A percentile compares a stretch with the other conserved stretches of the same genome.
Conservation (phyloP, 2,329 filamentous ascomycete genomes). For the Monosporascus sp. region DNA sequence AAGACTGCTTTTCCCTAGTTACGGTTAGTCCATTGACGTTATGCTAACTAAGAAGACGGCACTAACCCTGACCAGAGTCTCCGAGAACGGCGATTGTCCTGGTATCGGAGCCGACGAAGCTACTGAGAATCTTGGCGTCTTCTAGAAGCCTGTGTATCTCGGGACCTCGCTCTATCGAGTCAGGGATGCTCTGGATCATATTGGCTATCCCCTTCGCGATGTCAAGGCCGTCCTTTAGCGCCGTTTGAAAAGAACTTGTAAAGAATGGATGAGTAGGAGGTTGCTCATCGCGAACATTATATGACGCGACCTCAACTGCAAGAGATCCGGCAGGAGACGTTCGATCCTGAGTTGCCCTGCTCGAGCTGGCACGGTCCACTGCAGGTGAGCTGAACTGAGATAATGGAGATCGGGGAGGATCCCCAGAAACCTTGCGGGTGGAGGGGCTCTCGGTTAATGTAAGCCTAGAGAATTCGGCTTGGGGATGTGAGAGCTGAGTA, state of each 20-base stretch:
- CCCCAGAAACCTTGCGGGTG: no score
- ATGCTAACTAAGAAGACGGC: not conserved
- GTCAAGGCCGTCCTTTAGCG: not conserved
- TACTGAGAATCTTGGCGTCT: not conserved
- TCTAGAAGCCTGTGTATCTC: not conserved
- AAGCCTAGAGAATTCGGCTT: not conserved
- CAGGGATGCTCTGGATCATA: not conserved
- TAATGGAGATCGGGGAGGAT: no score
- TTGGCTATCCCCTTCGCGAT: not conserved
- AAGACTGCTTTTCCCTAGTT: conserved; percentile 1
- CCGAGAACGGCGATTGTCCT: conserved; percentile 1
- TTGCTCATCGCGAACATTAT: not conserved
- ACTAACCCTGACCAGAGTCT: conserved; percentile 1
- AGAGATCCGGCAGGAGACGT: no score
- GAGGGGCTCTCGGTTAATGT: not conserved
- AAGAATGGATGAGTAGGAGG: not conserved
- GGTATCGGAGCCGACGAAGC: not conserved
- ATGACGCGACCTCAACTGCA: not conserved
- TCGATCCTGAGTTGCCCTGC: no score
- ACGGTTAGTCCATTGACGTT: not conserved
- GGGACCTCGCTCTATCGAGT: not conserved
- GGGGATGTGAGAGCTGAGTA: not conserved
- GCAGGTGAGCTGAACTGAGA: no score
- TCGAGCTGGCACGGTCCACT: no score
- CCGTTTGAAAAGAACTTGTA: not conserved